These are phyloP conservation scores for Gossypium turneri DNA, from an alignment of 345 rosid species.

Conservation along the genomic window DNA sequence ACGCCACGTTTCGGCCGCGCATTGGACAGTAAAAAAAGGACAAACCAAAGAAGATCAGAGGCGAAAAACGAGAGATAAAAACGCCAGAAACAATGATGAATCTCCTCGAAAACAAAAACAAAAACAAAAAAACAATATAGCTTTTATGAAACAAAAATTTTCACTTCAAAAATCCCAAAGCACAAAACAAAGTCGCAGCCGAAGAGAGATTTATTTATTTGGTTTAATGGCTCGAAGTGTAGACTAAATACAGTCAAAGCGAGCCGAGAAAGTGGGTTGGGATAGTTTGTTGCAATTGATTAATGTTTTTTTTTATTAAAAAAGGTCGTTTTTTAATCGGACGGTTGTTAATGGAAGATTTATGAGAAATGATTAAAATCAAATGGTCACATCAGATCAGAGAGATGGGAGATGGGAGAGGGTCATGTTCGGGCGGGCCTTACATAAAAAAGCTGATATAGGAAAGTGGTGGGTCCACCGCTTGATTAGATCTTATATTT, in stretches of 20 bases:
- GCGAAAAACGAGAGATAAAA: not conserved
- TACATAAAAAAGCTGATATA: not conserved
- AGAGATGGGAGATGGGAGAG: conserved; percentile 28
- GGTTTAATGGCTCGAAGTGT: not conserved
- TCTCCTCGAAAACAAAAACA: not conserved
- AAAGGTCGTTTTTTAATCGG: conserved; percentile 25
- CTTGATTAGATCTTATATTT: not conserved
- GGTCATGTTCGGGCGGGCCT: conserved; percentile 31
- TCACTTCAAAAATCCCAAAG: not conserved
- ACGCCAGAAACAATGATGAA: not conserved
- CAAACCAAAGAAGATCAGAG: conserved; percentile 18
- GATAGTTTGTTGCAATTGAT: not conserved
- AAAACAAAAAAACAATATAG: not conserved
- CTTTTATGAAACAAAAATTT: not conserved
- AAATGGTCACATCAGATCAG: conserved; percentile 28
- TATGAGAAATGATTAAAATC: not conserved
- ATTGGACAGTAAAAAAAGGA: conserved; percentile 4
- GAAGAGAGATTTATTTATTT: not conserved
- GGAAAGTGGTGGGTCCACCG: conserved; percentile 8
- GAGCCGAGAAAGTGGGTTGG: conserved; percentile 9
- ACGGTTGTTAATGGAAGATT: conserved; percentile 33
- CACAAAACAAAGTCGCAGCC: not conserved
- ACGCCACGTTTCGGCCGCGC: conserved; percentile 30
- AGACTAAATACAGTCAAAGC: conserved; percentile 7
- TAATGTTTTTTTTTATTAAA: not conserved